A percentile compares a stretch with the other conserved stretches of the same genome.
Evolutionary conservation across 768 basidiomycete genomes (phyloP).

Genomic region (Gyrodon lividus): DNA sequence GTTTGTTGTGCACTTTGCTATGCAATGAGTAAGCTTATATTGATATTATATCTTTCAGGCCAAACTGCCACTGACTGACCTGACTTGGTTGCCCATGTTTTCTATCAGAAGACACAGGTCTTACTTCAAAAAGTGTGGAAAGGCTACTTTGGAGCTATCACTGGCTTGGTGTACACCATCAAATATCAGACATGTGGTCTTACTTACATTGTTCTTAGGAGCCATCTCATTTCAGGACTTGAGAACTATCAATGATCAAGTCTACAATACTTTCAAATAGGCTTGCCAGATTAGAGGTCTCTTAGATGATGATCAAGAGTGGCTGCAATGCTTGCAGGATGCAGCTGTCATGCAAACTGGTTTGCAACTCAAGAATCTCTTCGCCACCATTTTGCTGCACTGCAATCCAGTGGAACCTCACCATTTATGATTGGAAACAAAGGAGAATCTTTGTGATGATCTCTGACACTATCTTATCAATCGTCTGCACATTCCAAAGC

Average conservation of each 20-base stretch:
- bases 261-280: constrained; percentile 34
- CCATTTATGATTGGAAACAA: constrained; percentile 37
- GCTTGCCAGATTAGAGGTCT: constrained; percentile 28
- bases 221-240: constrained; percentile 26
- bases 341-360: constrained; percentile 40
- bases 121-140: constrained; percentile 37
- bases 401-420: constrained; percentile 34
- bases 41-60: constrained; percentile 7
- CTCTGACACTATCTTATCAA: constrained; percentile 22
- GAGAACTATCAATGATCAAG: constrained; percentile 19
- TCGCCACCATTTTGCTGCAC: constrained; percentile 38
- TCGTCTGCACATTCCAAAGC: constrained; percentile 7
- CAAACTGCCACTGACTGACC: constrained; percentile 44
- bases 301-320: constrained; percentile 45
- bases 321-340: constrained; percentile 39
- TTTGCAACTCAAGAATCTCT: constrained; percentile 34
- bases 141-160: constrained; percentile 41
- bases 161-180: constrained; percentile 49
- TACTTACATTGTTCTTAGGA: constrained; percentile 40
- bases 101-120: constrained; percentile 40
- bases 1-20: constrained; percentile 1
- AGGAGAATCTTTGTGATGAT: constrained; percentile 42
- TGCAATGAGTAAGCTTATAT: too few species aligned
- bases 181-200: constrained; percentile 60
- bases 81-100: constrained; percentile 46